Percentiles rank a stretch among this genome's conserved stretches.
Conservation (phyloP, 129 eudicot species). For the Flaveria sonorensis region DNA sequence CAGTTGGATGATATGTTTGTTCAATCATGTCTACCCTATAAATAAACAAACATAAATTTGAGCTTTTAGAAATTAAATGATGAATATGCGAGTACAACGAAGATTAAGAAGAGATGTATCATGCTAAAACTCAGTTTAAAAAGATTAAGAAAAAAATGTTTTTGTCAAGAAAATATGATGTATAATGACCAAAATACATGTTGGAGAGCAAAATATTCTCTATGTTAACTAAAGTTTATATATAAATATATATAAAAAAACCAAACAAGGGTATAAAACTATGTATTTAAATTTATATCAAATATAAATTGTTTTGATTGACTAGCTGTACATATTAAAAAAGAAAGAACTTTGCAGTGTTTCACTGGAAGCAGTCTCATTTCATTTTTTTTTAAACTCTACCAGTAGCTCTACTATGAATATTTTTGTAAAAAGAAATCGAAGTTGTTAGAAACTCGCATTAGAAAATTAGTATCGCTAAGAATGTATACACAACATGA, state of each 20-base stretch:
- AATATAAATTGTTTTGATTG: too few relatives aligned
- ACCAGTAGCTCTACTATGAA: too few relatives aligned
- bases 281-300: too few relatives aligned
- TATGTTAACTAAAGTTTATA: background rate
- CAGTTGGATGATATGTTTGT: conserved; percentile 39
- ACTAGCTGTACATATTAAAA: too few relatives aligned
- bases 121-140: background rate
- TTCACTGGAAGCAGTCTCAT: too few relatives aligned
- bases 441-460: too few relatives aligned
- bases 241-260: background rate
- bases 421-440: too few relatives aligned
- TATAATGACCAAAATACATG: background rate
- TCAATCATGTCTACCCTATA: conserved; percentile 36
- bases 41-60: background rate
- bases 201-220: background rate
- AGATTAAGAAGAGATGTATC: background rate
- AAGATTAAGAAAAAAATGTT: background rate
- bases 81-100: background rate
- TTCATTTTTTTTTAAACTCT: too few relatives aligned
- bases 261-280: too few relatives aligned
- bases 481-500: background rate
- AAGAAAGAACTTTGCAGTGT: too few relatives aligned
- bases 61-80: background rate
- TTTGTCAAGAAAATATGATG: background rate
- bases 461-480: too few relatives aligned